Percentiles rank a stretch among this genome's conserved stretches.
These are phyloP conservation scores for Martensiomyces pterosporus DNA, from an alignment of 192 early-diverging fungal species.

Conservation along the genomic window DNA sequence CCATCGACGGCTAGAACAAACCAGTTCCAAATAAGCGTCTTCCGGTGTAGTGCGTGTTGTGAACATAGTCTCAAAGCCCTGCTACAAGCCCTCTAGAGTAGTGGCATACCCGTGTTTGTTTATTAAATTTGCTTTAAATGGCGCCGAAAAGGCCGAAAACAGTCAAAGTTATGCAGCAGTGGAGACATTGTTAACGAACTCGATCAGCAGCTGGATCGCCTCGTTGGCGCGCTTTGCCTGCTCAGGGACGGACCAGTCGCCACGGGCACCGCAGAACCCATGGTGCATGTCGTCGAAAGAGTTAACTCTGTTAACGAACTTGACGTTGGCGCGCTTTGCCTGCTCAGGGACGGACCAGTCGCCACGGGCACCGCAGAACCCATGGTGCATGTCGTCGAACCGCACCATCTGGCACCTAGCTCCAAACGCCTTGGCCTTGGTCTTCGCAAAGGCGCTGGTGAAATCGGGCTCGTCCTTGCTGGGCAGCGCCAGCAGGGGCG, in stretches of 20 bases:
- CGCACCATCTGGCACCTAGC: constrained; percentile 50
- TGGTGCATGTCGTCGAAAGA: constrained; percentile 58
- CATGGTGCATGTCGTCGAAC: constrained; percentile 59
- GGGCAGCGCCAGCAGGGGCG: constrained; percentile 59
- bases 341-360: constrained; percentile 48
- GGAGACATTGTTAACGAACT: constrained; percentile 37
- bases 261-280: constrained; percentile 57
- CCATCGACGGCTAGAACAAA: constrained; percentile 41
- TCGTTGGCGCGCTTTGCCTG: constrained; percentile 52
- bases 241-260: constrained; percentile 47
- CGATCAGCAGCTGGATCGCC: constrained; percentile 51
- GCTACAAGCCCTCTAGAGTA: too few species aligned
- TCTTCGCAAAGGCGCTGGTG: constrained; percentile 16
- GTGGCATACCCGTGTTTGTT: neutral
- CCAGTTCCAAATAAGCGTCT: neutral
- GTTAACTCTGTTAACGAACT: constrained; percentile 53
- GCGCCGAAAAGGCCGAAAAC: neutral
- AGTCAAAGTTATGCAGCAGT: neutral
- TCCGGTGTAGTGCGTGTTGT: too few species aligned
- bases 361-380: constrained; percentile 57
- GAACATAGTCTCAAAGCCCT: too few species aligned
- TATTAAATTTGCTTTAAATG: neutral
- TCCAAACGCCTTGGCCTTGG: constrained; percentile 51
- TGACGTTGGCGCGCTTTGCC: constrained; percentile 48
- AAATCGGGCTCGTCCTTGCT: constrained; percentile 59